These are phyloP conservation scores for Adansonia grandidieri DNA, from an alignment of 441 rosid species.

Conservation along the genomic window DNA sequence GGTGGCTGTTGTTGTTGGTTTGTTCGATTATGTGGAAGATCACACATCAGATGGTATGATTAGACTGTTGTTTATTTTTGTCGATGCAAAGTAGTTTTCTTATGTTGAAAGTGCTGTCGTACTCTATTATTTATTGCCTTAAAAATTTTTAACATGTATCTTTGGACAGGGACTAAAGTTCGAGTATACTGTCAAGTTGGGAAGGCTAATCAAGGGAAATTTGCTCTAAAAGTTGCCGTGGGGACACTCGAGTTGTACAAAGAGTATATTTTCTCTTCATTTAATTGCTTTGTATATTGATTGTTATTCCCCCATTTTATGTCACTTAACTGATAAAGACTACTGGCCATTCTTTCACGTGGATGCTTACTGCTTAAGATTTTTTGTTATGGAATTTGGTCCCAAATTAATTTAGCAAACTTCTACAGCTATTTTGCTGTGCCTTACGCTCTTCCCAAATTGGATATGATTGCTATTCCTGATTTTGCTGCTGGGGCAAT, in stretches of 20 bases:
- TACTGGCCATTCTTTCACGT: neutral
- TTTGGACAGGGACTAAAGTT: slow-evolving; percentile 69
- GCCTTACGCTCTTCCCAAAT: slow-evolving; percentile 86
- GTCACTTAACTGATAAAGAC: neutral
- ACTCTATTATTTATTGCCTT: slow-evolving; percentile 10
- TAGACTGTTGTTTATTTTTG: neutral
- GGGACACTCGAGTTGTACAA: slow-evolving; percentile 83
- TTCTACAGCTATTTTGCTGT: slow-evolving; percentile 77
- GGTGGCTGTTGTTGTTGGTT: slow-evolving; percentile 89
- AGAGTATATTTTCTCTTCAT: slow-evolving; percentile 59
- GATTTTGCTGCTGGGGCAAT: slow-evolving; percentile 98
- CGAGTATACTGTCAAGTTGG: slow-evolving; percentile 94
- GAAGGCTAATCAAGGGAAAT: slow-evolving; percentile 83
- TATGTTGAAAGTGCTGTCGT: neutral
- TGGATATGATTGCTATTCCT: slow-evolving; percentile 96
- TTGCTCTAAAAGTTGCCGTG: slow-evolving; percentile 87
- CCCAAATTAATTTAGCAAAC: slow-evolving; percentile 21
- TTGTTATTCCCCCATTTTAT: slow-evolving; percentile 11
- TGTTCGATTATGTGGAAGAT: slow-evolving; percentile 90
- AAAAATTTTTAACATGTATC: slow-evolving; percentile 24
- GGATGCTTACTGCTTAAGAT: slow-evolving; percentile 18
- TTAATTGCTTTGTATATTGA: slow-evolving; percentile 20
- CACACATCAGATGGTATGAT: slow-evolving; percentile 86
- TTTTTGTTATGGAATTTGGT: slow-evolving; percentile 13
- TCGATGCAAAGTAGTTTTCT: neutral